These are phyloP conservation scores for Penicillium dipodomyicola DNA, from an alignment of 495 filamentous ascomycete species.

Conservation along the genomic window DNA sequence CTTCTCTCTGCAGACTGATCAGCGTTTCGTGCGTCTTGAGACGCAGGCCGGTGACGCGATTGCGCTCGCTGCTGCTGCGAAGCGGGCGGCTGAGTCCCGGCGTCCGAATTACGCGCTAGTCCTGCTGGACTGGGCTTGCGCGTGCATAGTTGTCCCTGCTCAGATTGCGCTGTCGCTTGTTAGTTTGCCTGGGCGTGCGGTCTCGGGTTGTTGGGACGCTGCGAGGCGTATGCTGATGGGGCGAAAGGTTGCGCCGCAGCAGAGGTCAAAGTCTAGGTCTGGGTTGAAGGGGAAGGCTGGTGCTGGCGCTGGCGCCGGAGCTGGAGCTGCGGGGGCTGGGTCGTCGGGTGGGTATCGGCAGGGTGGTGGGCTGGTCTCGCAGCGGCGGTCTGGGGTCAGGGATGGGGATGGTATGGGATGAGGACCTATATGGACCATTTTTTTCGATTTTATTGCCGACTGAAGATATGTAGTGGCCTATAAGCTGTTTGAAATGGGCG, in stretches of 20 bases:
- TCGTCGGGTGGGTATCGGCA: conserved; percentile 1
- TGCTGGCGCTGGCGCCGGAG: no score
- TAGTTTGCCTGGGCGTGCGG: conserved; percentile 26
- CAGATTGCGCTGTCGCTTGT: conserved; percentile 28
- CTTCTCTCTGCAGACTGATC: conserved; percentile 69
- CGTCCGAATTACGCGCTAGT: conserved; percentile 24
- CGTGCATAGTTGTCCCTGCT: conserved; percentile 29
- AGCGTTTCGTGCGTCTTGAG: conserved; percentile 67
- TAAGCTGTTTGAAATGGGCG: background rate
- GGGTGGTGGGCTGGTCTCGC: background rate
- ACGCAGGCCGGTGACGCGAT: conserved; percentile 71
- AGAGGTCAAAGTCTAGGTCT: conserved; percentile 17
- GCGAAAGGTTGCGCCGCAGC: background rate
- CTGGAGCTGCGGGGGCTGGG: background rate
- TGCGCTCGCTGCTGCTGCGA: conserved; percentile 71
- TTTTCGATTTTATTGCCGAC: background rate
- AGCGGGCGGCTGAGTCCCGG: conserved; percentile 38
- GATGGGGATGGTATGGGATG: background rate
- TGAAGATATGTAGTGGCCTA: background rate
- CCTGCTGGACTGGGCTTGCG: conserved; percentile 30
- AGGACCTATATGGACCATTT: background rate
- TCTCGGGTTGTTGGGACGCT: conserved; percentile 18
- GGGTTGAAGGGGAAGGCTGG: conserved; percentile 1
- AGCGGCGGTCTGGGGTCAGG: background rate
- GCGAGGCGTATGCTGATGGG: conserved; percentile 15